Evolutionary conservation across 164 flowering plant species (phyloP).

Genomic region (Pachysandra terminalis): DNA sequence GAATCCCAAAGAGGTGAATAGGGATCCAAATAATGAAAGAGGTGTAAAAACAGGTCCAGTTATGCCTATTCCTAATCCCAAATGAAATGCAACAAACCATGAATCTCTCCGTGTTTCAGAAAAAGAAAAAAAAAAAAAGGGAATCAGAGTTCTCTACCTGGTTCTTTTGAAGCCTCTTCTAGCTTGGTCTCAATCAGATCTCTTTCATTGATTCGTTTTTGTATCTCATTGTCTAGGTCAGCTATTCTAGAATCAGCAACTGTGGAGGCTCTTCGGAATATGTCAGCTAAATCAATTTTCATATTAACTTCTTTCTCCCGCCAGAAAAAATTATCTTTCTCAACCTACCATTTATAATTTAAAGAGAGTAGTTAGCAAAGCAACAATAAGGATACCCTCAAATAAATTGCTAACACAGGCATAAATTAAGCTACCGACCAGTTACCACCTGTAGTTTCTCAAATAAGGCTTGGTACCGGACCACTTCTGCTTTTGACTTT

Average conservation of each 20-base stretch:
- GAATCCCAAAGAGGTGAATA: too few species aligned
- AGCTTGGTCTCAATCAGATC: slow-evolving; percentile 51
- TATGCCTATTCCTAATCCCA: too few species aligned
- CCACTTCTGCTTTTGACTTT: slow-evolving; percentile 70
- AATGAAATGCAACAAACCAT: too few species aligned
- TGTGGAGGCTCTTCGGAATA: slow-evolving; percentile 51
- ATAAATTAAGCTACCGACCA: slow-evolving; percentile 46
- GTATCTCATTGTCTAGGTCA: slow-evolving; percentile 55
- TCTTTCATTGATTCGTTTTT: slow-evolving; percentile 53
- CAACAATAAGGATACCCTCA: neutral
- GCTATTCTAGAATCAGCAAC: slow-evolving; percentile 47
- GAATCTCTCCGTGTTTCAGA: too few species aligned
- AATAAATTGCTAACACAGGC: slow-evolving; percentile 15
- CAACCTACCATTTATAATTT: slow-evolving; percentile 48
- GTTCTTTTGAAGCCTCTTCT: slow-evolving; percentile 71
- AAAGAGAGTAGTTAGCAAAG: slow-evolving; percentile 19
- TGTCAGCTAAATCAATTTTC: slow-evolving; percentile 71
- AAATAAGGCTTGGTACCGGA: slow-evolving; percentile 43
- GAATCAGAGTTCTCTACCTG: slow-evolving; percentile 40
- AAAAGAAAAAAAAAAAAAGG: slow-evolving; percentile 5
- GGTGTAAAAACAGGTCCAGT: too few species aligned
- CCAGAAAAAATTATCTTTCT: slow-evolving; percentile 73
- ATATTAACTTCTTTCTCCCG: slow-evolving; percentile 65
- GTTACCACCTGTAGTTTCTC: slow-evolving; percentile 95
- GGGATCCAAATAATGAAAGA: too few species aligned